Evolutionary conservation across 2,329 filamentous ascomycete species (phyloP).

Genomic region (Periconia macrospinosa): DNA sequence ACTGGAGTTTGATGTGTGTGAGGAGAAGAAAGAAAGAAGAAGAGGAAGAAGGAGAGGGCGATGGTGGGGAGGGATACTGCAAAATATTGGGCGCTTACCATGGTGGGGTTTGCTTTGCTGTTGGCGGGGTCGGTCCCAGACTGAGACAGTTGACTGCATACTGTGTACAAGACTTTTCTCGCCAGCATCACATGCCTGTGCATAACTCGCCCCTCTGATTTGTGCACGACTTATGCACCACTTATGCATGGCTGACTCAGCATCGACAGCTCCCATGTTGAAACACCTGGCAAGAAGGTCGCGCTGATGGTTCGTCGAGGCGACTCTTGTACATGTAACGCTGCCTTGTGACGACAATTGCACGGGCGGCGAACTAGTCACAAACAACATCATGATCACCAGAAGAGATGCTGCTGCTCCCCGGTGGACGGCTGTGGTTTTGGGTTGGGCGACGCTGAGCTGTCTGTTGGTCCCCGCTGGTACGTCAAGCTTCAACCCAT

Average conservation of each 20-base stretch:
- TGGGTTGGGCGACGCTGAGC: slow-evolving; percentile 37
- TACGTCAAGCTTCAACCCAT: slow-evolving; percentile 25
- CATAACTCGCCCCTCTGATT: slow-evolving; percentile 10
- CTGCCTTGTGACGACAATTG: slow-evolving; percentile 11
- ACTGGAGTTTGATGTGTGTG: slow-evolving; percentile 41
- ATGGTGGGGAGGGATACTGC: slow-evolving; percentile 11
- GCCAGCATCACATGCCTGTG: no score
- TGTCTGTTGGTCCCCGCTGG: slow-evolving; percentile 40
- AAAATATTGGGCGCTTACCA: slow-evolving; percentile 27
- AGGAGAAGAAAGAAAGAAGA: slow-evolving; percentile 21
- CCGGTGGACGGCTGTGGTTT: slow-evolving; percentile 61
- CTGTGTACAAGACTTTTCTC: no score
- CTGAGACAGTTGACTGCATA: no score
- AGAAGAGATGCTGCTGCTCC: slow-evolving; percentile 47
- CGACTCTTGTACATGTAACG: no score
- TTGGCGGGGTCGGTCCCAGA: slow-evolving; percentile 12
- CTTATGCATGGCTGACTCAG: slow-evolving; percentile 4
- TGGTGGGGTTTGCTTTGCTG: slow-evolving; percentile 24
- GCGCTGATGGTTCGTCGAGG: slow-evolving; percentile 5
- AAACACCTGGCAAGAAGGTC: slow-evolving; percentile 13
- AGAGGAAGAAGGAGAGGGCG: slow-evolving; percentile 15
- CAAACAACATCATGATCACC: slow-evolving; percentile 21
- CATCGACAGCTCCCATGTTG: slow-evolving; percentile 5
- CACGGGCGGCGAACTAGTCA: slow-evolving; percentile 22
- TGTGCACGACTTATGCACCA: slow-evolving; percentile 1